These are phyloP conservation scores for Magnolia changhungtana DNA, from an alignment of 164 flowering plant genomes.

Conservation along the genomic window DNA sequence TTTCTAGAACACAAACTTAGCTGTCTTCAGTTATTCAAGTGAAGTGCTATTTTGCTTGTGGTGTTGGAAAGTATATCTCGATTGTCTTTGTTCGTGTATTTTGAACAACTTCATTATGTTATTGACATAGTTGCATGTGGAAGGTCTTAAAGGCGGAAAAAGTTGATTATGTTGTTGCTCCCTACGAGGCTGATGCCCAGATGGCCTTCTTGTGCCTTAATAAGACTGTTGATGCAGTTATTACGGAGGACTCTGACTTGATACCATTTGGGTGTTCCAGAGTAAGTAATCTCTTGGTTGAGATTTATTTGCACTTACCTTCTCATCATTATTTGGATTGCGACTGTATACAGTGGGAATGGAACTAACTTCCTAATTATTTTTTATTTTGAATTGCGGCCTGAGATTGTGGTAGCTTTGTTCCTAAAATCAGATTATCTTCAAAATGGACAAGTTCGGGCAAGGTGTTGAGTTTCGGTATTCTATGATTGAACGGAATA, in stretches of 20 bases:
- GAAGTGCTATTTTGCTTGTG: not conserved
- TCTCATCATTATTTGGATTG: not conserved
- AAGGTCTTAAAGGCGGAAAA: slow-evolving; percentile 83
- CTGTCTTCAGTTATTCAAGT: not conserved
- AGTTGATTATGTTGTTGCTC: slow-evolving; percentile 79
- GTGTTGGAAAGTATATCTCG: not conserved
- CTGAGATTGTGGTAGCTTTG: not conserved
- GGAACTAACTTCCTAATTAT: not conserved
- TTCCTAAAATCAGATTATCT: slow-evolving; percentile 58
- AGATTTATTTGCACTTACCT: not conserved
- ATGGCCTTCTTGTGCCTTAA: slow-evolving; percentile 85
- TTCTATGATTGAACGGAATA: slow-evolving; percentile 65
- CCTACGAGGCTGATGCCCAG: slow-evolving; percentile 99
- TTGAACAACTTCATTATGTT: not conserved
- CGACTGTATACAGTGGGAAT: not conserved
- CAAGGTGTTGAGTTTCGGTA: slow-evolving; percentile 80
- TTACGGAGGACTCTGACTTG: slow-evolving; percentile 94
- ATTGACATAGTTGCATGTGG: slow-evolving; percentile 21
- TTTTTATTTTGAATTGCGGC: not conserved
- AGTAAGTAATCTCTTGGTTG: slow-evolving; percentile 44
- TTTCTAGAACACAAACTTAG: not conserved
- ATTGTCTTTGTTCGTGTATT: not conserved
- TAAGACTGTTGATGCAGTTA: slow-evolving; percentile 79
- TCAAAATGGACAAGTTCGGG: slow-evolving; percentile 97
- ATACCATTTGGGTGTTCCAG: slow-evolving; percentile 97